Conservation (phyloP, 495 filamentous ascomycete genomes). For the Penicillium tannophilum region DNA sequence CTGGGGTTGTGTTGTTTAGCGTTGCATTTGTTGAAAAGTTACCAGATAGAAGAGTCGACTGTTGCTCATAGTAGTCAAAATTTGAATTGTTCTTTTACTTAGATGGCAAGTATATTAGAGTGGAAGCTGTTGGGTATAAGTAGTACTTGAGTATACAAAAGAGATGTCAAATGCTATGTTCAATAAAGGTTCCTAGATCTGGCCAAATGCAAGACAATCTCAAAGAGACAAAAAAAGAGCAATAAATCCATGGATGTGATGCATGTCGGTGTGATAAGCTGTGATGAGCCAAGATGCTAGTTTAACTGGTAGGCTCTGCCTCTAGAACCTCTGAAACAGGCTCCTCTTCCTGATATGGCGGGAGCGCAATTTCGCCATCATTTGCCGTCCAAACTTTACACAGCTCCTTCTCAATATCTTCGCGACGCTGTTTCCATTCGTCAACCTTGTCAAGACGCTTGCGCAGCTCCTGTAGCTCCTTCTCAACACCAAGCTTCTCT, state of each 20-base stretch:
- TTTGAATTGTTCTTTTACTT: not conserved
- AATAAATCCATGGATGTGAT: not conserved
- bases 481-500: constrained; percentile 89
- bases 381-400: constrained; percentile 58
- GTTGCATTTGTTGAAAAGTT: not conserved
- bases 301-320: constrained; percentile 17
- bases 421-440: constrained; percentile 74
- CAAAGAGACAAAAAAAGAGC: not conserved
- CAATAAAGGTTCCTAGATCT: not conserved
- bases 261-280: too few relatives aligned
- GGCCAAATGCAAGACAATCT: not conserved
- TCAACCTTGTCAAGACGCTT: constrained; percentile 80
- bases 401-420: constrained; percentile 73
- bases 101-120: not conserved
- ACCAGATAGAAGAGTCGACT: not conserved
- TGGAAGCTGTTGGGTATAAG: not conserved
- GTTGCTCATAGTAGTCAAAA: not conserved
- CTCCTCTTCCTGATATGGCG: constrained; percentile 35
- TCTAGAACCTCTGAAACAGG: constrained; percentile 12
- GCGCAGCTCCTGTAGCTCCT: constrained; percentile 80
- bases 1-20: not conserved
- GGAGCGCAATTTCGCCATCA: constrained; percentile 44
- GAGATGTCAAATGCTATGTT: not conserved
- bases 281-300: not conserved
- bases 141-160: not conserved